phyloP scores from a whole-genome alignment of 1,284 basidiomycete genomes.

The Phellopilus nigrolimitatus region DNA sequence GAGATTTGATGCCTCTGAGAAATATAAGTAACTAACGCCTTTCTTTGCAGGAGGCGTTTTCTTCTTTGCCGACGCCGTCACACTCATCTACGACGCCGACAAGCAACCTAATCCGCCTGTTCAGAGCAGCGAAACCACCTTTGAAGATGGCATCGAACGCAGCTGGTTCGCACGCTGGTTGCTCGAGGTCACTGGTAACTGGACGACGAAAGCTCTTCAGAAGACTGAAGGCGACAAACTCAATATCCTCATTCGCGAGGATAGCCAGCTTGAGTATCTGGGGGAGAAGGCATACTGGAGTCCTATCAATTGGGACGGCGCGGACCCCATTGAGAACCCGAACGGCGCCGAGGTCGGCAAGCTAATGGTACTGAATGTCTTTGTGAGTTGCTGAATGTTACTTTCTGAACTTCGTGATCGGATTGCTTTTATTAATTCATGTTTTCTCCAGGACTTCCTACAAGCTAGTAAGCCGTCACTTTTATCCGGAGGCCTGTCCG shows the following conservation, averaged over 20 bases:
- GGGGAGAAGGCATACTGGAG: constrained; percentile 19
- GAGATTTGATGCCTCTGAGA: background rate
- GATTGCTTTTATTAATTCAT: background rate
- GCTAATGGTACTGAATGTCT: constrained; percentile 17
- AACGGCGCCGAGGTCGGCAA: constrained; percentile 17
- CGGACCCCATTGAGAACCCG: background rate
- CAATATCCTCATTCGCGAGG: constrained; percentile 22
- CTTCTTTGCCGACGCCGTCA: constrained; percentile 15
- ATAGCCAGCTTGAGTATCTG: constrained; percentile 21
- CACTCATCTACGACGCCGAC: constrained; percentile 4
- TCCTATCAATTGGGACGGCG: constrained; percentile 19
- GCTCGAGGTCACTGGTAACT: constrained; percentile 14
- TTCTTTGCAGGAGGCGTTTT: constrained; percentile 13
- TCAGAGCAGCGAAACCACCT: background rate
- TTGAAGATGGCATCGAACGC: background rate
- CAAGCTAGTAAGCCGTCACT: constrained; percentile 16
- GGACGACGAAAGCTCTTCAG: constrained; percentile 15
- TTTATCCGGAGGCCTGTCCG: constrained; percentile 11
- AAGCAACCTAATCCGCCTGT: constrained; percentile 5
- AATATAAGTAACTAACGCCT: background rate
- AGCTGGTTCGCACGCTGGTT: constrained; percentile 20
- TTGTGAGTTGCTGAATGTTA: constrained; percentile 3
- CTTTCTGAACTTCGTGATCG: background rate
- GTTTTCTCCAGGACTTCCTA: constrained; percentile 15
- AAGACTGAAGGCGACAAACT: constrained; percentile 23